Percentiles rank a stretch among this genome's conserved stretches.
Evolutionary conservation across 2,329 filamentous ascomycete genomes (phyloP).

Genomic region (Pseudogymnoascus verrucosus): DNA sequence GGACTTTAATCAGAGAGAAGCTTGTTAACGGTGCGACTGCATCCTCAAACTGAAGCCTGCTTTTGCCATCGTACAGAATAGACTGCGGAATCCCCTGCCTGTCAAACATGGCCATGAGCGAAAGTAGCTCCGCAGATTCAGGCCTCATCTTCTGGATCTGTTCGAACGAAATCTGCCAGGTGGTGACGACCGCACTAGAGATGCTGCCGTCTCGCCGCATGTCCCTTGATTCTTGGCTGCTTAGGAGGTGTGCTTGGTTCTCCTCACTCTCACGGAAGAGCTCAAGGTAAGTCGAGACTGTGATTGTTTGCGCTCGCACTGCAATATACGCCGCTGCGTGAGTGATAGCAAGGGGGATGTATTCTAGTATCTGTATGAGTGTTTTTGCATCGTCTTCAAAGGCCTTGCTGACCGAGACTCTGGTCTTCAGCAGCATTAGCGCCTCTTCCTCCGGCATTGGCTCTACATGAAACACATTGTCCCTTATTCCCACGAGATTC

Average conservation of each 20-base stretch:
- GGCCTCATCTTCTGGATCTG: constrained; percentile 27
- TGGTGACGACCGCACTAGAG: constrained; percentile 29
- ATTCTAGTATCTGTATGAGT: constrained; percentile 19
- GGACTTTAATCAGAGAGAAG: constrained; percentile 31
- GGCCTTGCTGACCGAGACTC: not conserved
- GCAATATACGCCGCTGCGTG: constrained; percentile 25
- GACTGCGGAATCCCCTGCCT: constrained; percentile 18
- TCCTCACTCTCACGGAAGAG: constrained; percentile 29
- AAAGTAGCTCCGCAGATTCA: constrained; percentile 16
- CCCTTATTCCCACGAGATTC: not conserved
- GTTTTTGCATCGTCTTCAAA: not conserved
- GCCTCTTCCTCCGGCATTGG: constrained; percentile 5
- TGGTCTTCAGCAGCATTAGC: constrained; percentile 6
- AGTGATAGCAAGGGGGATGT: constrained; percentile 24
- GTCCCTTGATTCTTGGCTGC: constrained; percentile 24
- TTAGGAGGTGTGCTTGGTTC: constrained; percentile 24
- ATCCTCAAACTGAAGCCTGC: constrained; percentile 23
- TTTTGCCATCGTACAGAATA: constrained; percentile 11
- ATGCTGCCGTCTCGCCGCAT: constrained; percentile 28
- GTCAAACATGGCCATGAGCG: constrained; percentile 19
- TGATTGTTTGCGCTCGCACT: constrained; percentile 20
- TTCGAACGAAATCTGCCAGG: constrained; percentile 32
- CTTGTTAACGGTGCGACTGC: constrained; percentile 30
- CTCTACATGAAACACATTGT: not conserved
- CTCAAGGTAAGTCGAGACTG: constrained; percentile 34